These are phyloP conservation scores for Serendipita sp. DNA, from an alignment of 768 basidiomycete genomes.

Conservation along the genomic window DNA sequence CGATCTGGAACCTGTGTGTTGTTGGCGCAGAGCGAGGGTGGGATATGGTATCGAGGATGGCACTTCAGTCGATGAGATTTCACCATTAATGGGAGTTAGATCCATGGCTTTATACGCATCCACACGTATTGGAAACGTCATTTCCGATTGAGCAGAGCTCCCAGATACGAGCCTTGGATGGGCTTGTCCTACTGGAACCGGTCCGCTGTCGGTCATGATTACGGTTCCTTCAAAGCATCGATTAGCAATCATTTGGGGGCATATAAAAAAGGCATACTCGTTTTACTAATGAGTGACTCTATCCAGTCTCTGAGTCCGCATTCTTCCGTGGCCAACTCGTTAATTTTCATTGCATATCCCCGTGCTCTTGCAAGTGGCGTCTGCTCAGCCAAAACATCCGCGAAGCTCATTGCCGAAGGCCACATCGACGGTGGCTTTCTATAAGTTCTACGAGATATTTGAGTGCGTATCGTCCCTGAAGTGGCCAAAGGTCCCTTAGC, in stretches of 20 bases:
- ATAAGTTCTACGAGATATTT: slow-evolving; percentile 16
- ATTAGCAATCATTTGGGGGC: not conserved
- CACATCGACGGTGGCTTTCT: slow-evolving; percentile 21
- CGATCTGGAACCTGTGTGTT: slow-evolving; percentile 16
- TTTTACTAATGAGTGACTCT: slow-evolving; percentile 33
- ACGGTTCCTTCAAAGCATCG: not conserved
- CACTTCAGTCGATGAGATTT: slow-evolving; percentile 35
- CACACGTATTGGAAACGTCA: slow-evolving; percentile 63
- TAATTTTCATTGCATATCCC: slow-evolving; percentile 68
- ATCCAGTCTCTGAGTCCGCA: slow-evolving; percentile 72
- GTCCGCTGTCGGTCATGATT: not conserved
- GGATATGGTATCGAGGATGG: slow-evolving; percentile 57
- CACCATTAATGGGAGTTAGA: slow-evolving; percentile 30
- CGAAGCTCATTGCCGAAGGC: slow-evolving; percentile 42
- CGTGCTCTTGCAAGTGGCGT: slow-evolving; percentile 49
- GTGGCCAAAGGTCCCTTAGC: slow-evolving; percentile 22
- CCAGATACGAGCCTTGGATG: slow-evolving; percentile 54
- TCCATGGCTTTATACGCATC: slow-evolving; percentile 70
- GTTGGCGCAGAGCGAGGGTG: slow-evolving; percentile 30
- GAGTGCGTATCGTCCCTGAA: slow-evolving; percentile 11
- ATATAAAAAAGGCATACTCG: slow-evolving; percentile 23
- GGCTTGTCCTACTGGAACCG: not conserved
- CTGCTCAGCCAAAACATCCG: slow-evolving; percentile 41
- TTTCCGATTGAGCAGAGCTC: slow-evolving; percentile 56
- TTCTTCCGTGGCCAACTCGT: slow-evolving; percentile 58